Percentiles rank a stretch among this genome's conserved stretches.
Evolutionary conservation across 352 stramenopile genomes (phyloP).

Genomic region (Aphanomyces cochlioides): DNA sequence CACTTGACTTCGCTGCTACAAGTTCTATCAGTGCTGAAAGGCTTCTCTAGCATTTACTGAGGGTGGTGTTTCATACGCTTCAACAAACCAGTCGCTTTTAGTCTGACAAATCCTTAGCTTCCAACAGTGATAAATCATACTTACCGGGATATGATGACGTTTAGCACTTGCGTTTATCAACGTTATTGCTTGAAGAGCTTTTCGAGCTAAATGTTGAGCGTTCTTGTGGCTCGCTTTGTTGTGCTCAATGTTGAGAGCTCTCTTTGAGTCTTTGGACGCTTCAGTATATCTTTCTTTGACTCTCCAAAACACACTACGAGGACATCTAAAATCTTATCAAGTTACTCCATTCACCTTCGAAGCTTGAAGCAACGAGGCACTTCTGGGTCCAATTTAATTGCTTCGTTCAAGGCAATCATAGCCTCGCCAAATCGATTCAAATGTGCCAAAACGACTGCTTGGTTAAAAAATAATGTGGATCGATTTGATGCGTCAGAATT

Average conservation of each 20-base stretch:
- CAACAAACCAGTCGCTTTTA: background rate
- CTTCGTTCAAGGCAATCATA: constrained; percentile 24
- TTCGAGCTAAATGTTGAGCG: background rate
- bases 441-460: constrained; percentile 5
- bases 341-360: background rate
- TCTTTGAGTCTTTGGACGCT: constrained; percentile 17
- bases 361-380: constrained; percentile 19
- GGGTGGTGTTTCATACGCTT: constrained; percentile 13
- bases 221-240: constrained; percentile 15
- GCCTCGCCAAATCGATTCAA: background rate
- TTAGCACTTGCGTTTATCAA: background rate
- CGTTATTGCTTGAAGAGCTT: constrained; percentile 9
- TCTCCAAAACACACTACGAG: constrained; percentile 12
- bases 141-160: background rate
- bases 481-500: constrained; percentile 8
- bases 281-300: constrained; percentile 25
- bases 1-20: constrained; percentile 5
- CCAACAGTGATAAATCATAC: background rate
- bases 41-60: background rate
- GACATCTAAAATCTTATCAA: background rate
- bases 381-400: constrained; percentile 22
- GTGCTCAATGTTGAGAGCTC: constrained; percentile 2
- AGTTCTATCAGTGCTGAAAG: background rate
- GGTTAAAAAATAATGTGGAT: constrained; percentile 14
- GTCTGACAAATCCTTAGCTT: background rate